These are phyloP conservation scores for Xerocomellus dryophilus DNA, from an alignment of 768 basidiomycete genomes.

Conservation along the genomic window DNA sequence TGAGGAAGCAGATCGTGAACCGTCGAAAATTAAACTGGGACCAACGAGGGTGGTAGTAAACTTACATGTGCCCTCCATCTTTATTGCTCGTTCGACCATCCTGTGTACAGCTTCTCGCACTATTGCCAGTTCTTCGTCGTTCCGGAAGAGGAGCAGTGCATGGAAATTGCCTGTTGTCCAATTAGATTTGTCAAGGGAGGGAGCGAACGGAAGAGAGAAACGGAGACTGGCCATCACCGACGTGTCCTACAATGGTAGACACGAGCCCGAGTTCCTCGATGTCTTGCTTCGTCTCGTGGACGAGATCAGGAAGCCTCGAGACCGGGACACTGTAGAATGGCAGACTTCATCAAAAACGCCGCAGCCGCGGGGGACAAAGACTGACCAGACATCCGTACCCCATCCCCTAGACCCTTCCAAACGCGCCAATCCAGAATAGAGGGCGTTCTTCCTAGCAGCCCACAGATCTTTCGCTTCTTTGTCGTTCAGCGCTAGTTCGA, in stretches of 20 bases:
- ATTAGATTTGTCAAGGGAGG: background rate
- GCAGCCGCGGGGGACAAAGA: background rate
- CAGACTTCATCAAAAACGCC: background rate
- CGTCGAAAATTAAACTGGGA: background rate
- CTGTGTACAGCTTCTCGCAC: constrained; percentile 49
- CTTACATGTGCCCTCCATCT: constrained; percentile 71
- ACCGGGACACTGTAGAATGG: constrained; percentile 50
- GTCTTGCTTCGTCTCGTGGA: constrained; percentile 71
- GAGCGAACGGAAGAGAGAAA: constrained; percentile 24
- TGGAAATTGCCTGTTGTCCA: constrained; percentile 44
- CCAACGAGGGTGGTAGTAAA: background rate
- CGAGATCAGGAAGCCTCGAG: constrained; percentile 60
- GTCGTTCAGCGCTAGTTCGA: constrained; percentile 59
- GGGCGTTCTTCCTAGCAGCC: constrained; percentile 67
- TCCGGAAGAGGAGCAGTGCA: constrained; percentile 53
- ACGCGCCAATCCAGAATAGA: constrained; percentile 53
- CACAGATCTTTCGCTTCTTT: constrained; percentile 73
- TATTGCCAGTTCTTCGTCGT: constrained; percentile 47
- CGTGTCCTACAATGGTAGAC: constrained; percentile 71
- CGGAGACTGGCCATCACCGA: constrained; percentile 56
- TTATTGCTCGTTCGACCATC: constrained; percentile 67
- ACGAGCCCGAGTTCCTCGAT: constrained; percentile 52
- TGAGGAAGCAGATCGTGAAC: background rate
- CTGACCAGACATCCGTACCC: constrained; percentile 77
- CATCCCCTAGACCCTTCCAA: constrained; percentile 56